These are phyloP conservation scores for Crithidia mellificae DNA, from an alignment of 208 protist genomes.

Conservation along the genomic window DNA sequence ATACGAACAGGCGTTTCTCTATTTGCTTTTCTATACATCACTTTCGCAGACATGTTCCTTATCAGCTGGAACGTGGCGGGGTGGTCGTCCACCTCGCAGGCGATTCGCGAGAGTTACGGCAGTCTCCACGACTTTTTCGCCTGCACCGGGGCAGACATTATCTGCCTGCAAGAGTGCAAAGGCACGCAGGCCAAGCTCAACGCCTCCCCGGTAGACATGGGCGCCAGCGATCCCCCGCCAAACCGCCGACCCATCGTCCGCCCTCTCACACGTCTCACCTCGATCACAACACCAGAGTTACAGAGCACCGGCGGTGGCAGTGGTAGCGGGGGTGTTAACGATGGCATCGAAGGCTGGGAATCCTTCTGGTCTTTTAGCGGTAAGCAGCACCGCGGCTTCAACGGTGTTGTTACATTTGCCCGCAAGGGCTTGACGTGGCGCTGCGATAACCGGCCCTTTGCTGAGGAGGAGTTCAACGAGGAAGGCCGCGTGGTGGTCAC, in stretches of 20 bases:
- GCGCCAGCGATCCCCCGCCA: conserved; percentile 52
- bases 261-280: conserved; percentile 12
- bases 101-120: conserved; percentile 81
- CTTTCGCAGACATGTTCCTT: conserved; percentile 61
- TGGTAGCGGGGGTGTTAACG: conserved; percentile 14
- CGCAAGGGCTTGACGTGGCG: conserved; percentile 64
- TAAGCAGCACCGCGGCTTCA: conserved; percentile 75
- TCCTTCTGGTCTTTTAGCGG: conserved; percentile 83
- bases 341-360: conserved; percentile 74
- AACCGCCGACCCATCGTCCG: conserved; percentile 22
- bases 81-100: conserved; percentile 71
- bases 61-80: conserved; percentile 91
- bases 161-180: conserved; percentile 89
- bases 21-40: too few species aligned
- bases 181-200: conserved; percentile 62
- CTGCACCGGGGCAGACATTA: conserved; percentile 67
- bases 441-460: conserved; percentile 70
- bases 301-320: background rate
- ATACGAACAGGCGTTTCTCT: too few species aligned
- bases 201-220: conserved; percentile 54
- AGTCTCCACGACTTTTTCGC: conserved; percentile 68
- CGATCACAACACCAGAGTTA: background rate
- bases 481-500: conserved; percentile 85
- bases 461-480: conserved; percentile 68
- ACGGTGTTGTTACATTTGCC: conserved; percentile 87